Percentiles rank a stretch among this genome's conserved stretches.
phyloP scores from a whole-genome alignment of 331 rosid genomes.

The Prunus yedoensis region DNA sequence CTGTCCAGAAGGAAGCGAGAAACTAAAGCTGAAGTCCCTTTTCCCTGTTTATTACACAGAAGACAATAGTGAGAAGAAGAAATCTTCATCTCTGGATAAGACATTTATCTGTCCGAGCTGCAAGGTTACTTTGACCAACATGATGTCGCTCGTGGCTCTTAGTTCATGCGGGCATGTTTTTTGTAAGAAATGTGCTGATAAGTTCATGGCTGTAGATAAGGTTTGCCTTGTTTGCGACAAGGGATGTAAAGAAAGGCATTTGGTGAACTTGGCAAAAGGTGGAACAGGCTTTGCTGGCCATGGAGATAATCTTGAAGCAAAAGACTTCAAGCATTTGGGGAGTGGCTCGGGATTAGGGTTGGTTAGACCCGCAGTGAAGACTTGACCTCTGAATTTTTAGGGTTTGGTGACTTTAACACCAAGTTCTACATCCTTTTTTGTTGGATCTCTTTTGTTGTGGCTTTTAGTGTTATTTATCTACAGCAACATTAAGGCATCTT shows the following conservation, averaged over 20 bases:
- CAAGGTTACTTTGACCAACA: conserved; percentile 82
- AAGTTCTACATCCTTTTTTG: not conserved
- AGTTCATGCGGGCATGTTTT: conserved; percentile 89
- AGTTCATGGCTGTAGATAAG: conserved; percentile 83
- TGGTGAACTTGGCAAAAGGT: conserved; percentile 79
- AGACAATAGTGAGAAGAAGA: conserved; percentile 61
- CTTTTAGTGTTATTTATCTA: not conserved
- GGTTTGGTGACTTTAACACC: not conserved
- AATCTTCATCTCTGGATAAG: conserved; percentile 52
- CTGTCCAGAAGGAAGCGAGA: conserved; percentile 89
- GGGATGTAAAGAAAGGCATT: conserved; percentile 75
- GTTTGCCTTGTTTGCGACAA: conserved; percentile 90
- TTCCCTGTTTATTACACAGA: conserved; percentile 74
- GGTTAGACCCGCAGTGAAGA: conserved; percentile 86
- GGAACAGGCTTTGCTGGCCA: conserved; percentile 93
- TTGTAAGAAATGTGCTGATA: conserved; percentile 93
- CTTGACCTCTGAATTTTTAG: conserved; percentile 28
- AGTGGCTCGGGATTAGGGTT: conserved; percentile 91
- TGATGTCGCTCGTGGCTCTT: conserved; percentile 81
- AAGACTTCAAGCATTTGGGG: conserved; percentile 93
- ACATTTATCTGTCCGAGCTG: conserved; percentile 90
- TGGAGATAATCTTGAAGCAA: conserved; percentile 88
- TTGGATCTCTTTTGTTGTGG: not conserved
- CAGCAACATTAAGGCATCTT: not conserved
- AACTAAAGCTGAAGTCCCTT: conserved; percentile 76